Evolutionary conservation across 2,329 filamentous ascomycete species (phyloP).

Genomic region (Colletotrichum sublineola): DNA sequence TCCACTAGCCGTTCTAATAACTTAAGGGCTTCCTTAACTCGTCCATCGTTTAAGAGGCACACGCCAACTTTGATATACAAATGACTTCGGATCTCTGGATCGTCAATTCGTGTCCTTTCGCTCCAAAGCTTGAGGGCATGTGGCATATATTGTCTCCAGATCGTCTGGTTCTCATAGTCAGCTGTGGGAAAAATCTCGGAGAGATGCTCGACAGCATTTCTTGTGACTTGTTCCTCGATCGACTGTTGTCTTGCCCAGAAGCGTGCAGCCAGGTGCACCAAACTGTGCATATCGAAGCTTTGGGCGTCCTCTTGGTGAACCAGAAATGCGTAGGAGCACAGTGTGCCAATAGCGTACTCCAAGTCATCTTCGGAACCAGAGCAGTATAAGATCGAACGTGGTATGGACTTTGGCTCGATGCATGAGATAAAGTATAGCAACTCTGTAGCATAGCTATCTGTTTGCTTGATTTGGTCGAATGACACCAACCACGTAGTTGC

Average conservation of each 20-base stretch:
- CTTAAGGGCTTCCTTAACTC: constrained; percentile 44
- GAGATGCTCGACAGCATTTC: not conserved
- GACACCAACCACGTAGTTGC: constrained; percentile 55
- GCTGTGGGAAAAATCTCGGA: not conserved
- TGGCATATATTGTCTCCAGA: constrained; percentile 45
- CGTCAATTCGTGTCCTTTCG: constrained; percentile 1
- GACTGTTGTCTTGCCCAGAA: constrained; percentile 44
- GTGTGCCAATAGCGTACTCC: constrained; percentile 46
- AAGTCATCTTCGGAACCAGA: constrained; percentile 24
- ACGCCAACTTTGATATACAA: constrained; percentile 39
- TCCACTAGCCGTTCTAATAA: constrained; percentile 46
- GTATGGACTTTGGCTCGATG: constrained; percentile 53
- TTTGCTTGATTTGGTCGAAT: constrained; percentile 53
- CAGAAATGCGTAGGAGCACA: constrained; percentile 48
- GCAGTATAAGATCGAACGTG: constrained; percentile 50
- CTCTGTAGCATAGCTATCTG: constrained; percentile 49
- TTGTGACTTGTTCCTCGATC: not conserved
- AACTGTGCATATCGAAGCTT: constrained; percentile 49
- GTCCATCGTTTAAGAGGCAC: constrained; percentile 43
- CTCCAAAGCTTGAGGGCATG: constrained; percentile 44
- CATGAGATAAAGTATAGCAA: constrained; percentile 54
- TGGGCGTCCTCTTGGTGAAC: constrained; percentile 38
- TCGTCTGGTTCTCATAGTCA: constrained; percentile 19
- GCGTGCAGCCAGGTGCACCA: constrained; percentile 47
- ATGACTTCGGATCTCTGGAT: constrained; percentile 36